Percentiles rank a stretch among this genome's conserved stretches.
Conservation (phyloP, 768 basidiomycete genomes). For the Pleurotus tuber-regium region DNA sequence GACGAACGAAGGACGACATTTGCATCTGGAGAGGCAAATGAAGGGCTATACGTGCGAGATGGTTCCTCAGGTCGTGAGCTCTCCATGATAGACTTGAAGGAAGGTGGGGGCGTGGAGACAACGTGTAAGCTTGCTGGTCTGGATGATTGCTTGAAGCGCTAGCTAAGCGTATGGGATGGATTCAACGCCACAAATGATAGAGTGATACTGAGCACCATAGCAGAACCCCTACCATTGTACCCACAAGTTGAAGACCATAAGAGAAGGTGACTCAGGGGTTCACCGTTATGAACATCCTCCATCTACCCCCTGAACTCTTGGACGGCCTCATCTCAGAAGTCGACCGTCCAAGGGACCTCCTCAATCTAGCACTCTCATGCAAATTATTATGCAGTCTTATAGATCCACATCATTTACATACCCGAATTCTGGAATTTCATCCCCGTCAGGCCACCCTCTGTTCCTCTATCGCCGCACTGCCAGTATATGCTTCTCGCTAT, state of each 20-base stretch:
- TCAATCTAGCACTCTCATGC: neutral
- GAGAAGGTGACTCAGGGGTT: no score
- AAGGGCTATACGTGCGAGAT: conserved; percentile 25
- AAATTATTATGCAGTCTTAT: neutral
- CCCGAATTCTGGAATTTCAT: conserved; percentile 1
- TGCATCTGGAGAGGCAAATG: conserved; percentile 31
- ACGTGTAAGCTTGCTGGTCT: neutral
- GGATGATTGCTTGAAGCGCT: neutral
- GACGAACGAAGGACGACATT: conserved; percentile 37
- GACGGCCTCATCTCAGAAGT: neutral
- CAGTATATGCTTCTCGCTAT: conserved; percentile 1
- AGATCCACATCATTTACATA: neutral
- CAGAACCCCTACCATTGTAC: no score
- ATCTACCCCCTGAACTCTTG: conserved; percentile 5
- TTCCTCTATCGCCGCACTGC: neutral
- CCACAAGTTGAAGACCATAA: no score
- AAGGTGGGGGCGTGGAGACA: neutral
- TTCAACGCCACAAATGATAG: no score
- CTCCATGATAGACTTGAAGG: neutral
- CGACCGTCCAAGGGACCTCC: conserved; percentile 1
- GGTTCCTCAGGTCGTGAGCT: conserved; percentile 8
- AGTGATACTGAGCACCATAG: no score
- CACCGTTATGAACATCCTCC: neutral
- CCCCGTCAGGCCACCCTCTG: neutral
- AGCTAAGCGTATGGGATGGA: no score